phyloP scores from a whole-genome alignment of 176 grass and related monocot species.

The Guadua angustifolia region DNA sequence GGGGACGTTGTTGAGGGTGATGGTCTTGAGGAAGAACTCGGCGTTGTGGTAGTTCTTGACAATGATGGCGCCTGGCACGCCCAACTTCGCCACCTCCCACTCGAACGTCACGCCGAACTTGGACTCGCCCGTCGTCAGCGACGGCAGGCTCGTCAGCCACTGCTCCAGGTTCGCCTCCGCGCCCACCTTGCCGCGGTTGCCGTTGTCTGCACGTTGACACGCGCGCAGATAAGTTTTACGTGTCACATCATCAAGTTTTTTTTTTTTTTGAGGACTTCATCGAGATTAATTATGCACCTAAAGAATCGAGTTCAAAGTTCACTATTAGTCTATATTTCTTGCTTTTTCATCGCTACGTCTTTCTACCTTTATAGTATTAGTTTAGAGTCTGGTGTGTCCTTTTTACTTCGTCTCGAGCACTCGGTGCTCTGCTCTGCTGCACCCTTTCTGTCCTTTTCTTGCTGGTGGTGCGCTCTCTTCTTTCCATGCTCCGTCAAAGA shows the following conservation, averaged over 20 bases:
- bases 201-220: conserved; percentile 30
- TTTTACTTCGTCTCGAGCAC: neutral
- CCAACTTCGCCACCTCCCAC: conserved; percentile 55
- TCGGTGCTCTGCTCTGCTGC: neutral
- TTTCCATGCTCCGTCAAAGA: neutral
- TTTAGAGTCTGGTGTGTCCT: neutral
- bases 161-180: conserved; percentile 41
- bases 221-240: neutral
- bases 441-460: neutral
- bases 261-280: too few species aligned
- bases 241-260: too few species aligned
- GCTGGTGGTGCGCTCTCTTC: neutral
- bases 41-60: conserved; percentile 61
- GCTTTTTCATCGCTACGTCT: too few species aligned
- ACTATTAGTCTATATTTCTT: neutral
- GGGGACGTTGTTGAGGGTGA: conserved; percentile 52
- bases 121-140: conserved; percentile 37
- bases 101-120: conserved; percentile 52
- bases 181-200: conserved; percentile 44
- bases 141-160: conserved; percentile 36
- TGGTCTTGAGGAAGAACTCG: conserved; percentile 60
- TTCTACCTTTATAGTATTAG: neutral
- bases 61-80: conserved; percentile 57
- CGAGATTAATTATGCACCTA: neutral
- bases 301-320: neutral